Evolutionary conservation across 306 rosid genomes (phyloP), one percentile per base, ranked within the genome.

Genomic region (Psophocarpus tetragonolobus): DNA sequence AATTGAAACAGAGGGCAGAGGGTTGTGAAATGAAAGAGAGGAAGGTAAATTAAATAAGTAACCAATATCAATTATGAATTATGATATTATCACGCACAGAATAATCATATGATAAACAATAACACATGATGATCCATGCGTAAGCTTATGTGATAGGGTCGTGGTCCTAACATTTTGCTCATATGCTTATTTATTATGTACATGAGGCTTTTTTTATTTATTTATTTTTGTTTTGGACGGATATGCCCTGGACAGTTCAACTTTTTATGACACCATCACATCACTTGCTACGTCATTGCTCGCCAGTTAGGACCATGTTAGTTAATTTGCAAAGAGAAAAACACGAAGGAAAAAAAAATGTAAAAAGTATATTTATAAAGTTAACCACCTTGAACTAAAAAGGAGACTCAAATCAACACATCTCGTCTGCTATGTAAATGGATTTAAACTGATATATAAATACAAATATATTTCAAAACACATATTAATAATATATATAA

Each of bases 161-260:
- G n/a, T n/a, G n/a, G n/a, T n/a, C n/a, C n/a, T n/a, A n/a, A n/a
- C n/a, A n/a, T n/a, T n/a, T n/a, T n/a, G n/a, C n/a, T n/a, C n/a
- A n/a, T n/a, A n/a, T n/a, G n/a, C n/a, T n/a, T n/a, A n/a, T n/a
- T n/a, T n/a, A n/a, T 33, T 56, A 68, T 64, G 23, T 64, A 38
- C 32, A 29, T 9, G 15, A 6, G 36, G 24, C 3, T 56, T 21
- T 30, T 9, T 15, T 11, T 11, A 38, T 30, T 6, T 18, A n/a
- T n/a, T n/a, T n/a, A n/a, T 33, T 39, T 15, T 11, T 6, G 9
- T 68, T 57, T 70, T 29, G 79, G 87, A 87, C 88, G 32, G 7
- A 56, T 75, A 71, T 84, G 73, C 82, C 94, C 89, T 39, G 4
- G 32, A 12, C 27, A 61, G 3, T 62, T 69, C 9, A 30, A 17